Base-by-base conservation (phyloP, 2,329 filamentous ascomycete species). In the Penicillium decumbens region DNA sequence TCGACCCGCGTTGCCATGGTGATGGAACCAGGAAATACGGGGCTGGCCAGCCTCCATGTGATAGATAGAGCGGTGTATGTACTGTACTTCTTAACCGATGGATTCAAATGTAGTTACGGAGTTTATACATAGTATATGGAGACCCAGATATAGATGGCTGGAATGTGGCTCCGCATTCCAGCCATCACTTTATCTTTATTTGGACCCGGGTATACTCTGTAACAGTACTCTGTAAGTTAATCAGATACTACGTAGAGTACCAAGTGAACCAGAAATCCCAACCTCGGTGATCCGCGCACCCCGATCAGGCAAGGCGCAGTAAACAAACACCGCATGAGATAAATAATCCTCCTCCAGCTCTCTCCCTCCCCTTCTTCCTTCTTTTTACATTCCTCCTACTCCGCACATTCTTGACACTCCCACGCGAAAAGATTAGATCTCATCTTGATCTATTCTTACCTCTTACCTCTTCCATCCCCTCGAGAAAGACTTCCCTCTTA, bases 401-500 rank as follows among this genome's bases (percentile, higher is more conserved):
- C 27, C 20, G 4, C 20, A 28, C 43, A 48, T 56, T 59, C 54
- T 51, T 52, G 44, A 50, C 52, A 50, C 52, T 54, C 50, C 48
- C 39, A 50, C 56, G 56, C 47, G 45, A 18, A 55, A 57, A 57
- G 51, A 54, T 63, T 48, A 53, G 51, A 57, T 54, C 45, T 37
- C 8, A 20, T 20, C 32, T 18, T 18, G 20, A 23, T 23, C 20
- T 23, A 18, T 42, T 45, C 45, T 54, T 54, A 51, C 44, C 48
- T 40, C 42, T 54, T 46, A 43, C 43, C 29, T 44, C 45, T 59
- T 52, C 6, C 54, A 53, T 54, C 43, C 51, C 47, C 41, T 47
- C 65, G 63, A 68, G 64, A 70, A 69, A 71, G 66, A 69, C 67
- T 66, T 63, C 56, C 57, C 60, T 9, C 58, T 60, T 58, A 63